Conservation (phyloP, 495 filamentous ascomycete genomes). For the Parathielavia hyrcaniae region DNA sequence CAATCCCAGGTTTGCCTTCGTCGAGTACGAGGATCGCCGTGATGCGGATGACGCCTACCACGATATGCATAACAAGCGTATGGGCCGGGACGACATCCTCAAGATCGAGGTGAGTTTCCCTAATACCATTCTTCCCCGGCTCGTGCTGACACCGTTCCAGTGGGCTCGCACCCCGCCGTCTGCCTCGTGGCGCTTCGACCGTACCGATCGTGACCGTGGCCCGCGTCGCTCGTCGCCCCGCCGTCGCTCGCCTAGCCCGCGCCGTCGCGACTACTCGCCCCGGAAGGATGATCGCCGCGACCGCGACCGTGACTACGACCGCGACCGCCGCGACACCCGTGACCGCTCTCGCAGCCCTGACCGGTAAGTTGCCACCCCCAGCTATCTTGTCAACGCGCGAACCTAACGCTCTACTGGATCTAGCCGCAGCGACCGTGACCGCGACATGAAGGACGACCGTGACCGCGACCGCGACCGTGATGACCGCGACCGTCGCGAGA, state of each 20-base stretch:
- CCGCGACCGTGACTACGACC: constrained; percentile 64
- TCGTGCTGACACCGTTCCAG: constrained; percentile 42
- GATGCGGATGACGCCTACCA: constrained; percentile 99
- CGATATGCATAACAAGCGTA: constrained; percentile 99
- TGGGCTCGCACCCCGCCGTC: constrained; percentile 98
- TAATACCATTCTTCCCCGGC: constrained; percentile 1
- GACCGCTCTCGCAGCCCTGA: constrained; percentile 73
- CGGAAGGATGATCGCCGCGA: constrained; percentile 86
- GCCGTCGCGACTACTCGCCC: constrained; percentile 81
- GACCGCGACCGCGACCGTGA: constrained; percentile 51
- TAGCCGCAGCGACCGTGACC: constrained; percentile 45
- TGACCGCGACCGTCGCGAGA: constrained; percentile 56
- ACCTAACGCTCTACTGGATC: constrained; percentile 7
- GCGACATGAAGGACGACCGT: constrained; percentile 47
- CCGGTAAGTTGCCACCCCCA: constrained; percentile 47
- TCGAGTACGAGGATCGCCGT: constrained; percentile 98
- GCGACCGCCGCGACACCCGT: constrained; percentile 60
- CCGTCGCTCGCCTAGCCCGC: constrained; percentile 75
- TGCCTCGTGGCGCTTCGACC: constrained; percentile 97
- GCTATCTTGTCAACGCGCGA: constrained; percentile 32
- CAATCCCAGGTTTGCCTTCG: constrained; percentile 80
- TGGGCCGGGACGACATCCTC: constrained; percentile 89
- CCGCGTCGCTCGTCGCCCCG: constrained; percentile 58
- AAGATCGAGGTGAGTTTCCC: constrained; percentile 84
- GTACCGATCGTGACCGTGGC: constrained; percentile 36